These are phyloP conservation scores for Globisporangium heterothallicum DNA, from an alignment of 352 stramenopile species.

Conservation along the genomic window DNA sequence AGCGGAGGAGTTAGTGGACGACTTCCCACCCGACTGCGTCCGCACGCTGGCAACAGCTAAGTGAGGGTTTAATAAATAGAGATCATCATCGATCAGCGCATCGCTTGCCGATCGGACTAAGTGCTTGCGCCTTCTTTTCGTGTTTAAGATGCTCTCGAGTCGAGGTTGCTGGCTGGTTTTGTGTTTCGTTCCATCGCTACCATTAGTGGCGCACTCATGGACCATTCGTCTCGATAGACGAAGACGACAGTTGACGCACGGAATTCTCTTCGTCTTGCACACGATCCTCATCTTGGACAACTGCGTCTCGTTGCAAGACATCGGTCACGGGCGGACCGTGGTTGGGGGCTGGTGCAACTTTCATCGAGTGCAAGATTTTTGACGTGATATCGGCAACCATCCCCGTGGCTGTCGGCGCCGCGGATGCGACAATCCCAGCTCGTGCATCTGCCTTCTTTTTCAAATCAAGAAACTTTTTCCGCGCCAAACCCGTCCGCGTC, in stretches of 20 bases:
- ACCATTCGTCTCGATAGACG: too few species aligned
- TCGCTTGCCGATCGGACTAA: too few species aligned
- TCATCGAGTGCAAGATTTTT: conserved; percentile 16
- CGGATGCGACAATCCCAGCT: background rate
- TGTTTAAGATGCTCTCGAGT: too few species aligned
- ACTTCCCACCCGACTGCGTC: background rate
- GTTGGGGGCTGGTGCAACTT: conserved; percentile 7
- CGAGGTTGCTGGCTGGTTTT: too few species aligned
- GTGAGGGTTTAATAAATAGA: too few species aligned
- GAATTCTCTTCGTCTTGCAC: background rate
- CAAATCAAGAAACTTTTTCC: conserved; percentile 19
- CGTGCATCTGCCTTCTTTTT: conserved; percentile 9
- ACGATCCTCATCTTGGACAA: background rate
- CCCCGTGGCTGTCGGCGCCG: background rate
- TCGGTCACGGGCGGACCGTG: background rate
- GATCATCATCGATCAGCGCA: too few species aligned
- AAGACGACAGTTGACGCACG: too few species aligned
- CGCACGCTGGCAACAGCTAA: background rate
- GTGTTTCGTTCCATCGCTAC: too few species aligned
- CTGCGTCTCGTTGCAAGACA: background rate
- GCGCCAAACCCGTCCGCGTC: conserved; percentile 18
- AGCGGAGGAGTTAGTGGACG: background rate
- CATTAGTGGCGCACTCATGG: too few species aligned
- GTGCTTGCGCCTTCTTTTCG: too few species aligned
- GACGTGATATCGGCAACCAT: conserved; percentile 3